Base-by-base conservation (phyloP, 441 rosid species). In the Pelargonium australe region DNA sequence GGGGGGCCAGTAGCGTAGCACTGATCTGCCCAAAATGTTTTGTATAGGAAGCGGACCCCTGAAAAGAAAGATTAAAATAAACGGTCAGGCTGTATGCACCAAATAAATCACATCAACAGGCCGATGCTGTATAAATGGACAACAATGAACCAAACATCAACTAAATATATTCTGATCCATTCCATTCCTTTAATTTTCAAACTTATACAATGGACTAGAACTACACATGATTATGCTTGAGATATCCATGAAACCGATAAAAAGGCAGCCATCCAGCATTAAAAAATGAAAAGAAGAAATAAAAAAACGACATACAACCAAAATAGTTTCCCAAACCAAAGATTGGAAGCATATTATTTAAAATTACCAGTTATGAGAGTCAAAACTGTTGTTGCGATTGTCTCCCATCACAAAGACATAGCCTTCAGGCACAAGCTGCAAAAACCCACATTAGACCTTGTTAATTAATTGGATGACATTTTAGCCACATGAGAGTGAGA, bases 31-130 rank as follows among this genome's bases (percentile, higher is more conserved):
- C 4, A 88, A 68, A 55, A 86, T 86, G 78, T 83, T 83, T 65
- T 83, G 45, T 0, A 86, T 13, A 7, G 93, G 93, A 75, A 88
- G 86, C 7, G 94, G 91, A 79, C 94, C 94, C 94, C 91, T 88
- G 84, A 63, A 67, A 76, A 61, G 11, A 12, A 69, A 51, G 73
- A 10, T 9, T 47, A 61, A 70, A 65, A 72, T 40, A 64, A 64
- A n/a, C 67, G 17, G 67, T 73, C 47, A 63, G 67, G 58, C 31
- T 41, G 47, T 13, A 31, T 47, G 0, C 3, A 61, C 2, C 14
- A 28, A 63, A 10, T 65, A 44, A 62, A 66, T 37, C 5, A 11
- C 62, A 62, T 11, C 55, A 64, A 62, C 17, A 68, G 28, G 13
- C 37, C 70, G 20, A 45, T 49, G 11, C 11, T 72, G 40, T 19